Base-by-base conservation (phyloP, 352 stramenopile species). In the Globisporangium lucens region DNA sequence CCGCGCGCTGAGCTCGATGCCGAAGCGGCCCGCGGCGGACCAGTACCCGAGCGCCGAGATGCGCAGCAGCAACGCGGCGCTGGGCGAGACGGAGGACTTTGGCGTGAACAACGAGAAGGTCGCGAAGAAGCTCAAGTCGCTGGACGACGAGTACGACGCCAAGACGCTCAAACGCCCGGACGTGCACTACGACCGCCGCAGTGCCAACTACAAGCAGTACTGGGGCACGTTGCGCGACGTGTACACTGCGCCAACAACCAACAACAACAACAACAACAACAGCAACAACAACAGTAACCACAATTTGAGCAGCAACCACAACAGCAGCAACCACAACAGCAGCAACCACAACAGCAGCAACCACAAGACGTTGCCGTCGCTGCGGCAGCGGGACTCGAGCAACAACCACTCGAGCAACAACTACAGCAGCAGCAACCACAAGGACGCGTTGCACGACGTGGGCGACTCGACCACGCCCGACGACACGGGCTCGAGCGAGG, bases 81-180 rank as follows among this genome's bases (percentile, higher is more conserved):
- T 66, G 30, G 66, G 58, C 24, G 77, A 91, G 61, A 82, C 78
- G 0, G 80, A 80, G 15, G 82, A 89, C 29, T 82, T 93, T 13
- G 72, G 72, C 3, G 65, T 75, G 36, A 89, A 89, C 75, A 87
- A 85, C 57, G 79, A 89, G 56, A 75, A 74, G n/a, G 80, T 87
- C 41, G 81, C 81, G 22, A 89, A 89, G 64, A 91, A 90, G 66
- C 79, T 91, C 43, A 87, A 83, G 63, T 89, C 80, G 13, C 71
- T 91, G 15, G 82, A 93, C 47, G 81, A 79, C n/a, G 82, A 91
- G 72, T 93, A 87, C 71, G 76, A 86, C 56, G 82, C 81, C 27
- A 89, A 83, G 49, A 78, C 75, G 56, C 75, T 89, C 51, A 76
- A 75, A 27, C 68, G 66, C 9, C 67, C 69, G 0, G 71, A 77